These are phyloP conservation scores for Chlorella sp. DNA, from an alignment of 139 green algal species.

Conservation along the genomic window DNA sequence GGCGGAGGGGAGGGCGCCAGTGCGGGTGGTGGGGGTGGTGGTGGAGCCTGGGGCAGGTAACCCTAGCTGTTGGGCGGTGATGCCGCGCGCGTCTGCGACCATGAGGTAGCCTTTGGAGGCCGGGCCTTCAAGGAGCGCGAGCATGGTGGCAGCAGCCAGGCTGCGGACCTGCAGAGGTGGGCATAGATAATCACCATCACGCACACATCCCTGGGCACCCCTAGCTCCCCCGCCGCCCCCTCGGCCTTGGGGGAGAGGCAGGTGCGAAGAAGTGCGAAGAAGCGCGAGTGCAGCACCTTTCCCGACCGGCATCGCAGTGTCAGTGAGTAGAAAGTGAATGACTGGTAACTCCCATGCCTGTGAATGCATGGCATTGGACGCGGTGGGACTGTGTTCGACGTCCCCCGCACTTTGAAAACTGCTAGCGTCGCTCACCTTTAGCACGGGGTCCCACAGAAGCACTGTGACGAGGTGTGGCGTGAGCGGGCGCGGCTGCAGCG, in stretches of 20 bases:
- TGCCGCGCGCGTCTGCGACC: constrained; percentile 39
- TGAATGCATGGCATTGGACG: too few relatives aligned
- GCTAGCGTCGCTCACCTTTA: too few relatives aligned
- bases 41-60: too few relatives aligned
- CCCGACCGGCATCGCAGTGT: background rate
- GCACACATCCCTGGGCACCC: too few relatives aligned
- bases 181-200: background rate
- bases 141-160: constrained; percentile 43
- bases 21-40: too few relatives aligned
- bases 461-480: constrained; percentile 41
- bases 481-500: constrained; percentile 32
- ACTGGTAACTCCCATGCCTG: too few relatives aligned
- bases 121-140: constrained; percentile 51
- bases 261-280: background rate
- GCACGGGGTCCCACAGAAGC: constrained; percentile 51
- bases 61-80: too few relatives aligned
- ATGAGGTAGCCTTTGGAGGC: constrained; percentile 48
- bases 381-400: too few relatives aligned
- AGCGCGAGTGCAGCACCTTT: background rate
- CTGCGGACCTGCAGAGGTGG: constrained; percentile 32
- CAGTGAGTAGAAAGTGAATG: too few relatives aligned
- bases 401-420: too few relatives aligned
- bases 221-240: too few relatives aligned
- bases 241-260: background rate
- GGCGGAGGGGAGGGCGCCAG: background rate